Base-by-base conservation (phyloP, 805 yeast species). In the Lipomyces japonicus region DNA sequence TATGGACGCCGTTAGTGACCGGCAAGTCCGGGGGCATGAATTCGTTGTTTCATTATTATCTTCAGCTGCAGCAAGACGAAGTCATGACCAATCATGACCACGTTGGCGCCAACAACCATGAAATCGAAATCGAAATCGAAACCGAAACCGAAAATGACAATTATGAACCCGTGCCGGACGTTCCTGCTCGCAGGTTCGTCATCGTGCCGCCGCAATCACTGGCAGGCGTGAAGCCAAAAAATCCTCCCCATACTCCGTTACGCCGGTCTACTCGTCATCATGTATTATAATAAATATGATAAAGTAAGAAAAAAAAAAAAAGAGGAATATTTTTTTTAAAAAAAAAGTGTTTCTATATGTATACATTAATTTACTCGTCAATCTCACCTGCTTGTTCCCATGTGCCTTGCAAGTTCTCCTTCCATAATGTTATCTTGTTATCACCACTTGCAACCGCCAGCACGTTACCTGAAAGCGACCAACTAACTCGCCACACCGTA, bases 361-460 rank as follows among this genome's bases (percentile, higher is more conserved):
- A n/a, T n/a, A n/a, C n/a, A n/a, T n/a, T 12, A 6, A 12, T 12
- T 26, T 73, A 86, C 69, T 88, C 95, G 63, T 86, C 90, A 59
- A 93, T 93, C 64, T 83, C 95, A 46, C 97, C 97, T n/a, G 96
- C 96, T 49, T 87, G 76, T 71, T 91, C 97, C 98, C 98, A 91
- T 63, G 82, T 81, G 46, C 97, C 97, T 63, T 81, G 81, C 59
- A 90, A 75, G 65, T 83, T 87, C 71, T 93, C 98, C 71, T 89
- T 90, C 97, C 97, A 93, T 67, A 93, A 77, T 28, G 96, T 88
- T 39, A 93, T 91, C 71, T 86, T 88, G 69, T 90, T 90, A 68
- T 93, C 97, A 48, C 97, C 97, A 42, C 97, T 96, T 42, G 93
- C 81, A 38, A 93, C 85, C 3, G 99, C 99, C 61, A 93, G 77